These are phyloP conservation scores for Yarrowia deformans DNA, from an alignment of 805 yeast genomes.

Conservation along the genomic window DNA sequence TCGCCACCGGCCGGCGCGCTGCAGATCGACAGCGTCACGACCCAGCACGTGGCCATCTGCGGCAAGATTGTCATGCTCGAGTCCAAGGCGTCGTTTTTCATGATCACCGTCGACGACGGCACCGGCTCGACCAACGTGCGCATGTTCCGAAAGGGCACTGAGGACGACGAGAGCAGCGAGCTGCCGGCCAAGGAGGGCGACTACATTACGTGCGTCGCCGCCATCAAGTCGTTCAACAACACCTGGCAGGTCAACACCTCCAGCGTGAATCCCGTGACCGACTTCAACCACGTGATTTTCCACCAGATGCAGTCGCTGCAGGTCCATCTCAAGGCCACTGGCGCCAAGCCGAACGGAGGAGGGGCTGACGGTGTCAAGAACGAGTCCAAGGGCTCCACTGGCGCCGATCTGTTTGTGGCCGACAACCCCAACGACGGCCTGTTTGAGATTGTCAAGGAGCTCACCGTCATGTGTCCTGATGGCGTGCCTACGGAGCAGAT, in stretches of 20 bases:
- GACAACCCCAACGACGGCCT: conserved; percentile 6
- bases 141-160: conserved; percentile 54
- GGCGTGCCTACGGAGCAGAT: conserved; percentile 36
- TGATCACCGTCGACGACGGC: conserved; percentile 68
- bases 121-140: conserved; percentile 65
- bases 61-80: conserved; percentile 59
- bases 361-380: not conserved
- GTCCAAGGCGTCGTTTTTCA: conserved; percentile 54
- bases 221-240: conserved; percentile 58
- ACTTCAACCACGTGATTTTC: conserved; percentile 66
- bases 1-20: conserved; percentile 62
- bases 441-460: not conserved
- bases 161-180: conserved; percentile 47
- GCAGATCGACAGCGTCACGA: conserved; percentile 62
- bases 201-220: conserved; percentile 61
- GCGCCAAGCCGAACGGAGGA: conserved; percentile 1
- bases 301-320: conserved; percentile 66
- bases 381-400: conserved; percentile 1
- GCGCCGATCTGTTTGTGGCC: conserved; percentile 21
- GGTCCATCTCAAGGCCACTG: conserved; percentile 40
- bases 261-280: conserved; percentile 57
- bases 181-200: conserved; percentile 51
- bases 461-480: conserved; percentile 14
- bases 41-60: conserved; percentile 65
- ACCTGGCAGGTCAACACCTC: conserved; percentile 61